Evolutionary conservation across 2,329 filamentous ascomycete species (phyloP).

Genomic region (Epichloe uncinata): DNA sequence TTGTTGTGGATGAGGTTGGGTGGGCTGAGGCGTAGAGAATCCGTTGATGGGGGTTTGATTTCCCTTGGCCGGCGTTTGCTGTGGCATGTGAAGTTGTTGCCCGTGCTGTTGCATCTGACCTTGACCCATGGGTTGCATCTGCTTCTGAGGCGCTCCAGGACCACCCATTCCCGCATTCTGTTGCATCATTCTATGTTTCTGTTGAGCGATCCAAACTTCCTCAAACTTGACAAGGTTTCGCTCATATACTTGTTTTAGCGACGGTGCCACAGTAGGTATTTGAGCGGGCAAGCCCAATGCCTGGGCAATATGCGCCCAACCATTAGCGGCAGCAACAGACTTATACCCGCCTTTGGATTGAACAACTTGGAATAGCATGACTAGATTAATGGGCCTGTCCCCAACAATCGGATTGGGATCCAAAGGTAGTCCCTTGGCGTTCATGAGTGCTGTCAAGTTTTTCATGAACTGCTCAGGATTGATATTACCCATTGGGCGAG

Average conservation of each 20-base stretch:
- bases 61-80: constrained; percentile 27
- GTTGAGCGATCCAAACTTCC: constrained; percentile 46
- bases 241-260: constrained; percentile 63
- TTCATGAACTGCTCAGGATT: constrained; percentile 62
- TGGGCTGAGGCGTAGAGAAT: constrained; percentile 22
- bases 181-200: constrained; percentile 38
- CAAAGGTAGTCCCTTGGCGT: constrained; percentile 55
- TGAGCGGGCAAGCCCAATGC: constrained; percentile 50
- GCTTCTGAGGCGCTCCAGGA: constrained; percentile 17
- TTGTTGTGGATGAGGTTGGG: constrained; percentile 8
- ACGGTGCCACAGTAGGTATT: constrained; percentile 50
- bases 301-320: constrained; percentile 62
- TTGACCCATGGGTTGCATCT: constrained; percentile 25
- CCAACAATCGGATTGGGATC: constrained; percentile 62
- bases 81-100: constrained; percentile 22
- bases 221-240: constrained; percentile 68
- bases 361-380: constrained; percentile 66
- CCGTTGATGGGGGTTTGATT: constrained; percentile 24
- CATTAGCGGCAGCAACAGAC: constrained; percentile 52
- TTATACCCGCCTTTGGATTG: constrained; percentile 65
- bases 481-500: constrained; percentile 26
- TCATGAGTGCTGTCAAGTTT: constrained; percentile 66
- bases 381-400: constrained; percentile 60
- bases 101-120: constrained; percentile 19
- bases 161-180: constrained; percentile 19